Conservation (phyloP, 805 yeast genomes). For the Yarrowia sp. region DNA sequence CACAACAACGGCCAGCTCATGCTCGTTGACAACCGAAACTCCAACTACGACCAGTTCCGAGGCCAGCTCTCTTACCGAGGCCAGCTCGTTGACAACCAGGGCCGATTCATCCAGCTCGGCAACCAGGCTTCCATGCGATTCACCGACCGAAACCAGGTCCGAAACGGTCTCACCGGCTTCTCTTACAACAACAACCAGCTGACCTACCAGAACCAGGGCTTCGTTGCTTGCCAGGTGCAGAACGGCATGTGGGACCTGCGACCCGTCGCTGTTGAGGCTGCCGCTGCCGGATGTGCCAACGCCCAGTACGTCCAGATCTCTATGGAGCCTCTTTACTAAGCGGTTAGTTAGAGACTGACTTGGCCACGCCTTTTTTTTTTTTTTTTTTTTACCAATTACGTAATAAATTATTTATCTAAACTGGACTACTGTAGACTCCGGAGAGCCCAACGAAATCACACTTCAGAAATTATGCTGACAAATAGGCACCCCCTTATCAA, state of each 20-base stretch:
- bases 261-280: slow-evolving; percentile 4
- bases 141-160: slow-evolving; percentile 20
- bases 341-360: not conserved
- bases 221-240: slow-evolving; percentile 1
- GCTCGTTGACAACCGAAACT: slow-evolving; percentile 2
- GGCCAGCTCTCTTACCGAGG: slow-evolving; percentile 17
- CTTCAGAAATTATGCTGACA: no score
- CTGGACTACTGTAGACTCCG: no score
- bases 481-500: no score
- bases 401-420: not conserved
- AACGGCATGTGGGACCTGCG: slow-evolving; percentile 13
- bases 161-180: slow-evolving; percentile 3
- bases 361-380: not conserved
- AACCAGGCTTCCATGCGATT: slow-evolving; percentile 5
- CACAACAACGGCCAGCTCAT: slow-evolving; percentile 7
- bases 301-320: slow-evolving; percentile 7
- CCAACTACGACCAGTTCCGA: slow-evolving; percentile 11
- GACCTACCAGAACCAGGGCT: slow-evolving; percentile 11
- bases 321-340: slow-evolving; percentile 1
- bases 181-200: not conserved
- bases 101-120: slow-evolving; percentile 17
- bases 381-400: not conserved
- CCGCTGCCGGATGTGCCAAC: not conserved
- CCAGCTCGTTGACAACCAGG: slow-evolving; percentile 14
- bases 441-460: no score